Conservation (phyloP, 495 filamentous ascomycete genomes). For the Penicillium turbatum region DNA sequence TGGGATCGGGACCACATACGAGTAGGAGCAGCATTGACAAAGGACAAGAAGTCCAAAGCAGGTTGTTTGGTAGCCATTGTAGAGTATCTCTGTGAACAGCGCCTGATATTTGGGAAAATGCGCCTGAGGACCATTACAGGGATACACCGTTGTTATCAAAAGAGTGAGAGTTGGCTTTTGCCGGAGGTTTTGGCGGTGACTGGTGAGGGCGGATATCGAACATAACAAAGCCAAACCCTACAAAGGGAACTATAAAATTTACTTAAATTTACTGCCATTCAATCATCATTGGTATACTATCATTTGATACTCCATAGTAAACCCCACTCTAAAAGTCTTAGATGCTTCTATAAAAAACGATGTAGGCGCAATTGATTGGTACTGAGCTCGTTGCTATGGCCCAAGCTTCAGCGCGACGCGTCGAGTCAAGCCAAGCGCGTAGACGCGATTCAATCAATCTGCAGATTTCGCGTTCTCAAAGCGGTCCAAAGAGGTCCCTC, state of each 20-base stretch:
- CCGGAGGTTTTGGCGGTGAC: slow-evolving; percentile 18
- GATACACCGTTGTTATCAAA: slow-evolving; percentile 1
- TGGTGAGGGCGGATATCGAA: background rate
- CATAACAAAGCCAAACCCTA: background rate
- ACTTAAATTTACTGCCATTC: background rate
- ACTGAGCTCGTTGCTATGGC: slow-evolving; percentile 11
- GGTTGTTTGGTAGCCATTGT: slow-evolving; percentile 58
- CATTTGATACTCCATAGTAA: background rate
- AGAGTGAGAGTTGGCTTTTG: slow-evolving; percentile 13
- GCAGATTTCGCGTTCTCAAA: slow-evolving; percentile 13
- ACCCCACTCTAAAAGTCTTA: background rate
- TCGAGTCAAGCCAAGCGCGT: slow-evolving; percentile 19
- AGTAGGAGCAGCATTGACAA: slow-evolving; percentile 91
- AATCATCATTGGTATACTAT: background rate
- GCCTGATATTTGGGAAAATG: slow-evolving; percentile 8
- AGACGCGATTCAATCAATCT: background rate
- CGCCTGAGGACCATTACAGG: slow-evolving; percentile 9
- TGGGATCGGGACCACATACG: slow-evolving; percentile 51
- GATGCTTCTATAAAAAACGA: background rate
- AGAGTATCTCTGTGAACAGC: slow-evolving; percentile 16
- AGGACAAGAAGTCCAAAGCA: slow-evolving; percentile 83
- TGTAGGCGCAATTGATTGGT: background rate
- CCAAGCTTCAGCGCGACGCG: slow-evolving; percentile 22
- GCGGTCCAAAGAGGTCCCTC: background rate
- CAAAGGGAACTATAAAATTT: no score